phyloP scores from a whole-genome alignment of 108 stramenopile genomes.

The Fragilariopsis cylindrus region DNA sequence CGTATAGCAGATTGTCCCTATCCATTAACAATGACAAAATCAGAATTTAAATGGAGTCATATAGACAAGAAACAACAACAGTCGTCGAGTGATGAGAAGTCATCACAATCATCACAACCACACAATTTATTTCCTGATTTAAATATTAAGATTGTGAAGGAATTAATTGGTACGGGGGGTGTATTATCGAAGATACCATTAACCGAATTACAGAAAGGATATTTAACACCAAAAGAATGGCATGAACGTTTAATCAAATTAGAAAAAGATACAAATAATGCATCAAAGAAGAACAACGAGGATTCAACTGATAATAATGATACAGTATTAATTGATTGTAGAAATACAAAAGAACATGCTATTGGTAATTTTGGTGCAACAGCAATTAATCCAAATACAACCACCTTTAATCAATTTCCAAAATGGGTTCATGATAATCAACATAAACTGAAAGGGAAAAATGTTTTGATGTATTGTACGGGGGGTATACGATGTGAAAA shows the following conservation, averaged over 20 bases:
- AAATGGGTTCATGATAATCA: constrained; percentile 51
- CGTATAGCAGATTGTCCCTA: constrained; percentile 24
- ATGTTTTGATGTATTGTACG: constrained; percentile 92
- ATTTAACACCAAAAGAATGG: constrained; percentile 78
- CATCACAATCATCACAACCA: background rate
- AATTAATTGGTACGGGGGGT: constrained; percentile 81
- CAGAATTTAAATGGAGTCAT: constrained; percentile 72
- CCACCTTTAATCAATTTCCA: constrained; percentile 57
- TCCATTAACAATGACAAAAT: constrained; percentile 42
- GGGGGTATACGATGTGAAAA: constrained; percentile 94
- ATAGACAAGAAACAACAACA: background rate
- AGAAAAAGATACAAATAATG: background rate
- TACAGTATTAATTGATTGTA: constrained; percentile 78
- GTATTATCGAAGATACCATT: constrained; percentile 55
- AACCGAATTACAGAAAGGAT: constrained; percentile 68
- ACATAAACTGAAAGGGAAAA: constrained; percentile 37
- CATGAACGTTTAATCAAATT: constrained; percentile 56
- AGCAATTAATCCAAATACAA: constrained; percentile 51
- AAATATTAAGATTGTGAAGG: constrained; percentile 79
- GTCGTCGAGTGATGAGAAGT: background rate
- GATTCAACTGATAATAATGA: constrained; percentile 15
- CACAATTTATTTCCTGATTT: constrained; percentile 72
- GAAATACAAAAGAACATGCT: constrained; percentile 81
- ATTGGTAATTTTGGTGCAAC: constrained; percentile 62
- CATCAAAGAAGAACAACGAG: background rate